Evolutionary conservation across 257 asterid species (phyloP).

Genomic region (Leptodermis oblonga): DNA sequence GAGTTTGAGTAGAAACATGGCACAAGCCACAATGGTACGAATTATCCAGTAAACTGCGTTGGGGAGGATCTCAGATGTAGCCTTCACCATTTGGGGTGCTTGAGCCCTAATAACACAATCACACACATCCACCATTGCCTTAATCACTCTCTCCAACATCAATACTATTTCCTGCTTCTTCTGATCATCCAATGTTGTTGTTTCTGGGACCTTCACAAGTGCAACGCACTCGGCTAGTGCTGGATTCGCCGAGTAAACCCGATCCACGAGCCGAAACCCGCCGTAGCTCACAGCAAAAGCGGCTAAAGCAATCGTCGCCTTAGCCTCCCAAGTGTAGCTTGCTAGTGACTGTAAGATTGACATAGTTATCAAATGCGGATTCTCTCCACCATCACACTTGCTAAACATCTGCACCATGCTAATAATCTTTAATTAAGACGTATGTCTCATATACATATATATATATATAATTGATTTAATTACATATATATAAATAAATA

Average conservation of each 20-base stretch:
- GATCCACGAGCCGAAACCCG: conserved; percentile 34
- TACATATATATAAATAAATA: too few relatives aligned
- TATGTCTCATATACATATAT: too few relatives aligned
- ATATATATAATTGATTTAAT: too few relatives aligned
- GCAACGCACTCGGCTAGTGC: conserved; percentile 36
- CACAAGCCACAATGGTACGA: conserved; percentile 58
- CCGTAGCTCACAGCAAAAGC: conserved; percentile 40
- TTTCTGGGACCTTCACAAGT: conserved; percentile 34
- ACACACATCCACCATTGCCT: conserved; percentile 31
- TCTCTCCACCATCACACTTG: conserved; percentile 31
- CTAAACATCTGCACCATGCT: conserved; percentile 33
- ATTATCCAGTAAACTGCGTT: conserved; percentile 63
- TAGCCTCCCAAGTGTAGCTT: conserved; percentile 41
- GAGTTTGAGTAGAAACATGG: conserved; percentile 54
- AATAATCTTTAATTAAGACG: too few relatives aligned
- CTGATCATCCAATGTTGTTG: conserved; percentile 29
- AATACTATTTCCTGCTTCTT: conserved; percentile 23
- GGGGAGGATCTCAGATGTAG: conserved; percentile 28
- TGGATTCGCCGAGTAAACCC: conserved; percentile 28
- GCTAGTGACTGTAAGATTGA: conserved; percentile 28
- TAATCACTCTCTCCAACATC: conserved; percentile 25
- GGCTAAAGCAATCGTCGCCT: conserved; percentile 33
- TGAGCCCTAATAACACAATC: conserved; percentile 21
- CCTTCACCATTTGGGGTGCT: conserved; percentile 19
- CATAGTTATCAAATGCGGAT: conserved; percentile 30